Percentiles rank a stretch among this genome's conserved stretches.
Conservation (phyloP, 1,284 basidiomycete genomes). For the Naganishia albida region DNA sequence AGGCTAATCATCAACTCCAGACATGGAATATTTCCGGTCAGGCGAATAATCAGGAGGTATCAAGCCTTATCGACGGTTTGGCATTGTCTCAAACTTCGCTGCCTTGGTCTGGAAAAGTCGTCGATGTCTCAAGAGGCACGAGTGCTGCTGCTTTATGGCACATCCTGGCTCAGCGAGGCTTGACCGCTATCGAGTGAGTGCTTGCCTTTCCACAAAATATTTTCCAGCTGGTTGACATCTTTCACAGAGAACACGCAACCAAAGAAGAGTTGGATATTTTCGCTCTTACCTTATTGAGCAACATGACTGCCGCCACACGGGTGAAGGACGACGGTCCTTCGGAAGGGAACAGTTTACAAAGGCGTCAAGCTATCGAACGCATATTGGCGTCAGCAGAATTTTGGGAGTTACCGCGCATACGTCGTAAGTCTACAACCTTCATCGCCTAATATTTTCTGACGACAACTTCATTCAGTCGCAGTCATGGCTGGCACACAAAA, state of each 20-base stretch:
- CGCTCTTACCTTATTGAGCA: constrained; percentile 3
- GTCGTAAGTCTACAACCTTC: constrained; percentile 19
- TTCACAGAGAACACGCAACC: constrained; percentile 26
- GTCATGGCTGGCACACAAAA: constrained; percentile 4
- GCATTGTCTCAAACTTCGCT: neutral
- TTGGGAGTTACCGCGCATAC: constrained; percentile 35
- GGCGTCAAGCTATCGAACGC: constrained; percentile 24
- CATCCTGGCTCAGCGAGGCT: constrained; percentile 35
- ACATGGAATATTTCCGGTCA: constrained; percentile 31
- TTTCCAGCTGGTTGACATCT: constrained; percentile 1
- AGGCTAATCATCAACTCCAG: constrained; percentile 18
- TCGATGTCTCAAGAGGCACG: neutral
- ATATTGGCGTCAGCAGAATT: constrained; percentile 32
- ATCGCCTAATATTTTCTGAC: neutral
- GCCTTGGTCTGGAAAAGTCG: constrained; percentile 16
- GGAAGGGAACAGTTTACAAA: neutral
- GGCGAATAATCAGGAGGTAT: neutral
- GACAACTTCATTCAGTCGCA: neutral
- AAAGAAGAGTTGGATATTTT: constrained; percentile 29
- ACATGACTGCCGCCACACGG: neutral
- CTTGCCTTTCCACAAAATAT: neutral
- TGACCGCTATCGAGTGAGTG: constrained; percentile 38
- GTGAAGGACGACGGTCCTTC: neutral
- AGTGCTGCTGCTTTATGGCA: constrained; percentile 38
- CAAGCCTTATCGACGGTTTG: neutral